Evolutionary conservation across 2,329 filamentous ascomycete species (phyloP).

Genomic region (Coniochaeta prunicola): DNA sequence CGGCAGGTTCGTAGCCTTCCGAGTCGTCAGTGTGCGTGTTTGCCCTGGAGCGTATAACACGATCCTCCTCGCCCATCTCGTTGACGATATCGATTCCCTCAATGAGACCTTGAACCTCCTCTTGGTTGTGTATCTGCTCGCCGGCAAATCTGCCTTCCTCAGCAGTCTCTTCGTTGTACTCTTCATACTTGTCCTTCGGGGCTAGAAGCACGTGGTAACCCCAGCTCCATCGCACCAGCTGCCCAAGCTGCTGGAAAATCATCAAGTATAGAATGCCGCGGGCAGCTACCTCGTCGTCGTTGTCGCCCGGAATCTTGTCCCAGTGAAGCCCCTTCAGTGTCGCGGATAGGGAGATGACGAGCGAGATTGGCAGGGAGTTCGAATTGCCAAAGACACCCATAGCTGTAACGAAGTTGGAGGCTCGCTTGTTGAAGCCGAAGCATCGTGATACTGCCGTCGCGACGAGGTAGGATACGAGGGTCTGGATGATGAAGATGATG

Average conservation of each 20-base stretch:
- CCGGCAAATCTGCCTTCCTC: constrained; percentile 56
- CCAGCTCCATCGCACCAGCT: constrained; percentile 96
- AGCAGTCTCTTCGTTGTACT: constrained; percentile 48
- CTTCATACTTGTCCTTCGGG: constrained; percentile 65
- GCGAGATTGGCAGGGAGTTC: constrained; percentile 93
- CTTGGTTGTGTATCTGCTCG: constrained; percentile 31
- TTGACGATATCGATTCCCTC: constrained; percentile 33
- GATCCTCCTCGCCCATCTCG: constrained; percentile 28
- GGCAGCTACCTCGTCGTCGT: constrained; percentile 89
- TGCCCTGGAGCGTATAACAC: neutral
- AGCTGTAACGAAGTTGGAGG: constrained; percentile 88
- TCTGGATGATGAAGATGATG: constrained; percentile 87
- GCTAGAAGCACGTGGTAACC: constrained; percentile 93
- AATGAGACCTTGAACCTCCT: constrained; percentile 39
- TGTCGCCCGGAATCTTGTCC: constrained; percentile 85
- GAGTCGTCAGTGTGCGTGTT: constrained; percentile 33
- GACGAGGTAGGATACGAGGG: constrained; percentile 74
- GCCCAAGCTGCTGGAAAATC: constrained; percentile 95
- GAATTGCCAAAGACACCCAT: constrained; percentile 97
- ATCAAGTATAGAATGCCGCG: constrained; percentile 91
- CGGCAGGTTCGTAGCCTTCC: constrained; percentile 45
- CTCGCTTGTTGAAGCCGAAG: constrained; percentile 77
- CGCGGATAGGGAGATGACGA: constrained; percentile 88
- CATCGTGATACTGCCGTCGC: constrained; percentile 62
- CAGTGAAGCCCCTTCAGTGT: constrained; percentile 90